Evolutionary conservation across 2,329 filamentous ascomycete species (phyloP).

Genomic region (Cercospora nicotianae): DNA sequence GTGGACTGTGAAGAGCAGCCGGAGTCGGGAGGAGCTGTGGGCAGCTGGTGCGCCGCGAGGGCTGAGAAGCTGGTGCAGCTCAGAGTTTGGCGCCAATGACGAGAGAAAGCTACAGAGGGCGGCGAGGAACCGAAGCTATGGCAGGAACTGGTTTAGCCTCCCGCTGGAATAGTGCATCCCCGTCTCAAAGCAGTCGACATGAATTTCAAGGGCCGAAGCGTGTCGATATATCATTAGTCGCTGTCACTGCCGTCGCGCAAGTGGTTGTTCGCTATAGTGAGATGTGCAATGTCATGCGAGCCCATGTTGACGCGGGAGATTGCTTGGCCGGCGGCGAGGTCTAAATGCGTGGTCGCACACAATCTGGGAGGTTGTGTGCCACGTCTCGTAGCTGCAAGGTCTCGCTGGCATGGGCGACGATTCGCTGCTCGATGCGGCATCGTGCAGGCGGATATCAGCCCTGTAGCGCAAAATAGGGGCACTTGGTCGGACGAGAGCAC

Average conservation of each 20-base stretch:
- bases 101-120: background rate
- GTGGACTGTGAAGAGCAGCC: background rate
- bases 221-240: background rate
- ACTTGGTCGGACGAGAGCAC: background rate
- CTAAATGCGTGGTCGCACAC: background rate
- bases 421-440: background rate
- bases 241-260: background rate
- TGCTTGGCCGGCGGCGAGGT: background rate
- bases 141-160: background rate
- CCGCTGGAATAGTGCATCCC: background rate
- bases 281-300: background rate
- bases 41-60: background rate
- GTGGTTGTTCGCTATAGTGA: background rate
- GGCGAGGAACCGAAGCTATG: background rate
- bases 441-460: constrained; percentile 9
- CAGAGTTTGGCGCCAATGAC: background rate
- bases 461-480: background rate
- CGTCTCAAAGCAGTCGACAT: background rate
- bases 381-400: constrained; percentile 37
- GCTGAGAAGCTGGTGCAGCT: background rate
- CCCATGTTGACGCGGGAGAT: background rate
- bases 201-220: background rate
- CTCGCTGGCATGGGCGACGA: constrained; percentile 36
- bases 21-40: background rate
- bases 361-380: background rate